Evolutionary conservation across 345 rosid genomes (phyloP).

Genomic region (Eucalyptus erythrocorys): DNA sequence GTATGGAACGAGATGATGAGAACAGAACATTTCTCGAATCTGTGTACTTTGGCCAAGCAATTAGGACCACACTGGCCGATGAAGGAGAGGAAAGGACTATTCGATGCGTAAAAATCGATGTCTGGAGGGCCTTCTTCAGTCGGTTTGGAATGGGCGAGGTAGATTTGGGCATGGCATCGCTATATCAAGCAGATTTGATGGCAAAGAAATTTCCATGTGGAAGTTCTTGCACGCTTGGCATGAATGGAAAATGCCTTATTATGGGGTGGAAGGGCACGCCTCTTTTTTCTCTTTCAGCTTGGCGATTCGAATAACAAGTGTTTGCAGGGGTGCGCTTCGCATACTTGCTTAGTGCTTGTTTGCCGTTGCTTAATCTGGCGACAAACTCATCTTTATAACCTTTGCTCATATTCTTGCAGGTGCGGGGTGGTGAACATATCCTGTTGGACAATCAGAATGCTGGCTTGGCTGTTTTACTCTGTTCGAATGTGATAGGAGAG

Average conservation of each 20-base stretch:
- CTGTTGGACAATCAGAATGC: fast-evolving
- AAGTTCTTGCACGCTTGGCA: slow-evolving; percentile 7
- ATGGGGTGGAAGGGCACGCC: slow-evolving; percentile 23
- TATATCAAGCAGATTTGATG: slow-evolving; percentile 10
- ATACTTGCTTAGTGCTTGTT: neutral
- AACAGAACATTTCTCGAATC: neutral
- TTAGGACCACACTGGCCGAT: slow-evolving; percentile 4
- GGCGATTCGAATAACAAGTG: neutral
- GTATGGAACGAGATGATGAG: slow-evolving; percentile 3
- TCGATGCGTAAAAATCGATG: slow-evolving; percentile 6
- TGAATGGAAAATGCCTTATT: slow-evolving; percentile 9
- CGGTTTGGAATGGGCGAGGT: slow-evolving; percentile 14
- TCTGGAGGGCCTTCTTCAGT: slow-evolving; percentile 10
- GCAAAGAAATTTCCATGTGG: neutral
- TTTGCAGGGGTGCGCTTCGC: neutral
- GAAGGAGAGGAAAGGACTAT: slow-evolving; percentile 16
- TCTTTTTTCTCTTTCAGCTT: slow-evolving; percentile 14
- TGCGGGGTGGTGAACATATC: neutral
- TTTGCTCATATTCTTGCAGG: neutral
- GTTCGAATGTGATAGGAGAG: neutral
- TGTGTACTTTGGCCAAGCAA: neutral
- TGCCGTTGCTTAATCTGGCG: neutral
- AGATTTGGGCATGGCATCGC: slow-evolving; percentile 9
- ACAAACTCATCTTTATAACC: neutral
- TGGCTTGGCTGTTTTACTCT: neutral